Evolutionary conservation across 2,329 filamentous ascomycete genomes (phyloP), one percentile per base, ranked within the genome.

Genomic region (Cladosporium oxysporum): DNA sequence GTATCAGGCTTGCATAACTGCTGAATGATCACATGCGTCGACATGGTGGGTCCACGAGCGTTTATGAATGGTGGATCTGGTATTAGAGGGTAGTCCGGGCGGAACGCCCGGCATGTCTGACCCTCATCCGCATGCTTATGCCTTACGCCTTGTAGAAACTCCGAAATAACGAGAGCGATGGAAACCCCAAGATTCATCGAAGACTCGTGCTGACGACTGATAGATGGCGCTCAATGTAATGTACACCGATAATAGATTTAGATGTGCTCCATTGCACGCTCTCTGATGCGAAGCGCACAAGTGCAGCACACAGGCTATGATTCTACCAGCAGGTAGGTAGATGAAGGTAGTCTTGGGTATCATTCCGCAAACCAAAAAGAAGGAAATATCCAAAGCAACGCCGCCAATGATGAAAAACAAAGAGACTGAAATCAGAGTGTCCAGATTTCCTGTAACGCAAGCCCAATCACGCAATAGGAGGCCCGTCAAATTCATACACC

Each of bases 401-500:
- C 53, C 53, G 10, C 11, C n/a, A 21, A 26, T 3, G 14, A 23
- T 12, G 11, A 35, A 23, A n/a, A 18, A 3, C 4, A 35, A 33
- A 8, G 53, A 35, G 33, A 55, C 26, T 21, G 10, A 28, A 50
- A 29, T 23, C 12, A 26, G 23, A 16, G 12, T 29, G 14, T 52
- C 41, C 41, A n/a, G n/a, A 3, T 11, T 4, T 4, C 29, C 29
- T n/a, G 2, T 5, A 52, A 23, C 49, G 2, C 28, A 29, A 33
- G 31, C 4, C 11, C 31, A 53, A 66, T 71, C 62, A 71, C n/a
- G 63, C 61, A 26, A 21, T 55, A 35, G 70, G 69, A n/a, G 70
- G 71, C 50, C 72, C 78, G 62, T 73, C 74, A 29, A 85, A 83
- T 75, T 96, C 92, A 76, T 92, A 97, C 64, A 85, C 79, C 67